Evolutionary conservation across 2,329 filamentous ascomycete species (phyloP).

Genomic region (Aspergillus glaucus): DNA sequence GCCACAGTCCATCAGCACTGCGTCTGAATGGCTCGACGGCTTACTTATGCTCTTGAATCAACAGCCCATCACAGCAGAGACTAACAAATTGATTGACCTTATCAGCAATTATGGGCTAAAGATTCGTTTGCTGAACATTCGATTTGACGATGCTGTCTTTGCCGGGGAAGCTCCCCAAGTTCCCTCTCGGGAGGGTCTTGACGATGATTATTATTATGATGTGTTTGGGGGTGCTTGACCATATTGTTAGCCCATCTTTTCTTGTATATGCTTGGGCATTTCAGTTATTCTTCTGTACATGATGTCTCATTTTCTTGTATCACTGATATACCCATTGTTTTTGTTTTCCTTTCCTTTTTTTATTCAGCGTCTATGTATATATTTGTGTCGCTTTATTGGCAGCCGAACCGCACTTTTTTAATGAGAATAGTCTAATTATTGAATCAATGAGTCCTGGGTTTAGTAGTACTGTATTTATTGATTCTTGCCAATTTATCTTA

Average conservation of each 20-base stretch:
- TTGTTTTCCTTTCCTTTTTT: neutral
- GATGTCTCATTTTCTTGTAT: slow-evolving; percentile 3
- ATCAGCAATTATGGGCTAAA: slow-evolving; percentile 88
- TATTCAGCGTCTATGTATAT: neutral
- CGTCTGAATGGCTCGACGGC: slow-evolving; percentile 95
- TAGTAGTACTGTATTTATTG: no score
- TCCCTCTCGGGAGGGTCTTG: slow-evolving; percentile 75
- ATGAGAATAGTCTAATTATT: no score
- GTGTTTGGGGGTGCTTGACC: slow-evolving; percentile 45
- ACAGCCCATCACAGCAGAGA: slow-evolving; percentile 93
- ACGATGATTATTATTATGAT: slow-evolving; percentile 92
- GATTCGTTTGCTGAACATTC: slow-evolving; percentile 84
- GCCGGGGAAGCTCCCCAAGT: slow-evolving; percentile 66
- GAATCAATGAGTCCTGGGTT: no score
- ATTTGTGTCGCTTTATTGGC: neutral
- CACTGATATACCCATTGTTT: neutral
- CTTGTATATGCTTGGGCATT: neutral
- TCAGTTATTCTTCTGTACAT: neutral
- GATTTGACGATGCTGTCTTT: slow-evolving; percentile 72
- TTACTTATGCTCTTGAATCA: slow-evolving; percentile 92
- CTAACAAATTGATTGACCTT: slow-evolving; percentile 77
- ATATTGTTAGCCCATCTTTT: no score
- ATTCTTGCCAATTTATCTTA: no score
- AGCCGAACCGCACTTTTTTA: no score
- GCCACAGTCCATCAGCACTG: slow-evolving; percentile 71